Evolutionary conservation across 2,329 filamentous ascomycete species (phyloP).

Genomic region (Lachnellula hyalina): DNA sequence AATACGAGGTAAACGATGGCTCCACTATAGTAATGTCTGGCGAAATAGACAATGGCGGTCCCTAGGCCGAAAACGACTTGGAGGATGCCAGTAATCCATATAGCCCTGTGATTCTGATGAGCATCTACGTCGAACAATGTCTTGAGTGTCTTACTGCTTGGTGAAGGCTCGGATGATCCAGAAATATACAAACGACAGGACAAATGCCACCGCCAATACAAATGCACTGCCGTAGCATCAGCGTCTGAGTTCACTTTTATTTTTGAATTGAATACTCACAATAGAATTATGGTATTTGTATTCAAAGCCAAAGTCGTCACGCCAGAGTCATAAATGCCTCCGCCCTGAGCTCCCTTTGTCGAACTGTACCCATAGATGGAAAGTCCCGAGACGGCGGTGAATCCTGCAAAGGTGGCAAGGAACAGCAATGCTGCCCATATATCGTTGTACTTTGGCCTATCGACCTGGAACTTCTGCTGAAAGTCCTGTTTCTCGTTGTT

Average conservation of each 20-base stretch:
- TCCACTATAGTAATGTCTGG: conserved; percentile 68
- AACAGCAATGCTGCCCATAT: conserved; percentile 82
- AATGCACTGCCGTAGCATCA: conserved; percentile 44
- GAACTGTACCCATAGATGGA: conserved; percentile 68
- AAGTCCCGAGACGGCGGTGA: conserved; percentile 69
- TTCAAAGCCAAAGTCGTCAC: conserved; percentile 62
- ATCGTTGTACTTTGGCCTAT: conserved; percentile 85
- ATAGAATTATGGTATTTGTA: conserved; percentile 81
- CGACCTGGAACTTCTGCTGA: conserved; percentile 75
- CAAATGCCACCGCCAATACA: conserved; percentile 65
- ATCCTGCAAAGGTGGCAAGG: conserved; percentile 66
- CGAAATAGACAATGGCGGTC: conserved; percentile 82
- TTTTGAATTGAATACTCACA: conserved; percentile 35
- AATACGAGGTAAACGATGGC: conserved; percentile 87
- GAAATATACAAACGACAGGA: conserved; percentile 74
- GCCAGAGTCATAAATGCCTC: conserved; percentile 64
- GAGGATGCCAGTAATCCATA: conserved; percentile 86
- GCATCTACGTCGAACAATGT: neutral
- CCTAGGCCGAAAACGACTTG: conserved; percentile 82
- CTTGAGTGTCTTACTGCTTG: conserved; percentile 49
- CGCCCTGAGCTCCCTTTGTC: conserved; percentile 58
- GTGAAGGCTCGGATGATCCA: conserved; percentile 70
- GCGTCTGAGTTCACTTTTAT: neutral
- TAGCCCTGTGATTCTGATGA: conserved; percentile 45
- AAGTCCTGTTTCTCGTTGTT: conserved; percentile 41